These are phyloP conservation scores for Chaetomium sp. DNA, from an alignment of 2,329 filamentous ascomycete species.

Conservation along the genomic window DNA sequence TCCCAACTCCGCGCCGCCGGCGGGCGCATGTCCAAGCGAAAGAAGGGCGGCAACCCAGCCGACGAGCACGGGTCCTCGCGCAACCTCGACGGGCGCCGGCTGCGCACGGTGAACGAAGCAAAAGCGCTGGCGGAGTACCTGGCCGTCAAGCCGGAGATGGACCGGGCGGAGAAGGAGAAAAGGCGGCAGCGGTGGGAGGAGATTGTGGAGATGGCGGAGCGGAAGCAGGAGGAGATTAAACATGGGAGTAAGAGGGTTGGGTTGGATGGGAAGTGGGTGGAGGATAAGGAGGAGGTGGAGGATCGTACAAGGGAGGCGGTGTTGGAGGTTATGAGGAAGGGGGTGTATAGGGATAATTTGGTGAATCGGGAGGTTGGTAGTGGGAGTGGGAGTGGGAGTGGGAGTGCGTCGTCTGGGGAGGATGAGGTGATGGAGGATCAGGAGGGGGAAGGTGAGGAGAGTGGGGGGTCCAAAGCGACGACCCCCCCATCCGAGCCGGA, in stretches of 20 bases:
- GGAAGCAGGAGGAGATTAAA: slow-evolving; percentile 74
- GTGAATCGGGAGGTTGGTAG: not conserved
- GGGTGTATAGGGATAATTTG: slow-evolving; percentile 53
- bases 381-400: not conserved
- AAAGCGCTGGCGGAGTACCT: slow-evolving; percentile 94
- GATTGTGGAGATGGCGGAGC: slow-evolving; percentile 78
- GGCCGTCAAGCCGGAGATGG: slow-evolving; percentile 95
- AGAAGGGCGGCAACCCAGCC: slow-evolving; percentile 59
- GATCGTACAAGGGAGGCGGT: slow-evolving; percentile 78
- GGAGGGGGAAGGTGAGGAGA: slow-evolving; percentile 30
- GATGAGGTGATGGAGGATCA: slow-evolving; percentile 14
- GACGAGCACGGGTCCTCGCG: slow-evolving; percentile 86
- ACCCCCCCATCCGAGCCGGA: slow-evolving; percentile 41
- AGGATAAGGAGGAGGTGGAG: slow-evolving; percentile 84
- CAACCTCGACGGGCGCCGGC: slow-evolving; percentile 82
- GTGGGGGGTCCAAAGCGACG: slow-evolving; percentile 41
- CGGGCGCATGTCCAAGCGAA: slow-evolving; percentile 91
- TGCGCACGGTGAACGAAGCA: slow-evolving; percentile 90
- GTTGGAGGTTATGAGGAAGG: slow-evolving; percentile 60
- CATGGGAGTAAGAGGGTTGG: slow-evolving; percentile 59
- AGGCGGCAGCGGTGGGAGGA: slow-evolving; percentile 79
- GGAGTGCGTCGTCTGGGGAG: not conserved
- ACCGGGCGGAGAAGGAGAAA: slow-evolving; percentile 84
- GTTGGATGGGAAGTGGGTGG: slow-evolving; percentile 88
- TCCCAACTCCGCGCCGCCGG: slow-evolving; percentile 94